A percentile compares a stretch with the other conserved stretches of the same genome.
These are phyloP conservation scores for Margaritispora aquatica DNA, from an alignment of 495 filamentous ascomycete species.

Conservation along the genomic window DNA sequence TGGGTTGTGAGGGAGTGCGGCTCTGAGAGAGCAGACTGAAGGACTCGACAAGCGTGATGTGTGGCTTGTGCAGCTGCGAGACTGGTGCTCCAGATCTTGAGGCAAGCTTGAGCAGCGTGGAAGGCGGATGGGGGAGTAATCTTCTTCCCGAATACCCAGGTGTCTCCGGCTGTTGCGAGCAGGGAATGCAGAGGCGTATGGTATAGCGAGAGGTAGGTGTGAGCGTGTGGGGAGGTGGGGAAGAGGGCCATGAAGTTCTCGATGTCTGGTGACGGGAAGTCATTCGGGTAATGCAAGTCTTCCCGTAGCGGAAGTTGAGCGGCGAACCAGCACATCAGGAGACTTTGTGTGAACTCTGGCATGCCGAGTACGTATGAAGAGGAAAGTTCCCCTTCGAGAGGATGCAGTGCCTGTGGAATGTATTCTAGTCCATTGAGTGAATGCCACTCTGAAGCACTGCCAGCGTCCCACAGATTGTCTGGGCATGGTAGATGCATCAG, in stretches of 20 bases:
- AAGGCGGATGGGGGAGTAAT: conserved; percentile 20
- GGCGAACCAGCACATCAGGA: conserved; percentile 17
- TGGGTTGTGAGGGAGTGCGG: not conserved
- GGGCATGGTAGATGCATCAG: conserved; percentile 15
- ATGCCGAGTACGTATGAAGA: not conserved
- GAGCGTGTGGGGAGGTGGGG: conserved; percentile 8
- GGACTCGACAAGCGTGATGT: conserved; percentile 19
- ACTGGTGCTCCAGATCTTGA: conserved; percentile 19
- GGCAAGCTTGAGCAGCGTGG: conserved; percentile 13
- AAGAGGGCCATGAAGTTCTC: conserved; percentile 9
- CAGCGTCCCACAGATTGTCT: conserved; percentile 21
- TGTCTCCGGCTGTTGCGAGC: conserved; percentile 22
- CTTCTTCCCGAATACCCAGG: conserved; percentile 24
- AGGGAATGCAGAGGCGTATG: conserved; percentile 24
- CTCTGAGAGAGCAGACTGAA: conserved; percentile 3
- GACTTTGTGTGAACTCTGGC: conserved; percentile 12
- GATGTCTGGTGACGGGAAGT: conserved; percentile 7
- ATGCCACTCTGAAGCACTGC: conserved; percentile 19
- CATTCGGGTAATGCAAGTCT: conserved; percentile 5
- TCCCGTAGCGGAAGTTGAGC: conserved; percentile 12
- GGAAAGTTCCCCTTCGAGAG: conserved; percentile 6
- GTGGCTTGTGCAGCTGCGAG: conserved; percentile 18
- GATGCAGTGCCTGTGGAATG: conserved; percentile 1
- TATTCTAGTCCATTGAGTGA: not conserved
- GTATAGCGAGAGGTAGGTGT: conserved; percentile 21